Evolutionary conservation across 306 rosid species (phyloP).

Genomic region (Trichosanthes truncata): DNA sequence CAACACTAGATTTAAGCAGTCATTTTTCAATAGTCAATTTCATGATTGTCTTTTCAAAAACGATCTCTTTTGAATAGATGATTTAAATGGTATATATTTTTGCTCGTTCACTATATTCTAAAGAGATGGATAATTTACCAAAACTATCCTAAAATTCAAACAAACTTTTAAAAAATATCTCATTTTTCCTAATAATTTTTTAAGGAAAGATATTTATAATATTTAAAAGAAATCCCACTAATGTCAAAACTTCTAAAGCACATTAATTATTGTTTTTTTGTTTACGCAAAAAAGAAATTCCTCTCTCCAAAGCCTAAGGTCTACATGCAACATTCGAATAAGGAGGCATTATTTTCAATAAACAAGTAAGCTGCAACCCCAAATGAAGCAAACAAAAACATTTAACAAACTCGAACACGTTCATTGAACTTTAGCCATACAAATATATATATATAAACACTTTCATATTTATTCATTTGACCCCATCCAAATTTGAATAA

Average conservation of each 20-base stretch:
- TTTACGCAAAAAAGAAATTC: background rate
- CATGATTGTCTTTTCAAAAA: too few relatives aligned
- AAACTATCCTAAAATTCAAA: too few relatives aligned
- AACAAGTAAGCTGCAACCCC: slow-evolving; percentile 1
- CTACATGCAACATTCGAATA: background rate
- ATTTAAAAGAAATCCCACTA: background rate
- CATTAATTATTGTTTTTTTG: background rate
- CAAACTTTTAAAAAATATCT: too few relatives aligned
- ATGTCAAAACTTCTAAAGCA: background rate
- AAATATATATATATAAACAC: background rate
- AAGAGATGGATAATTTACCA: too few relatives aligned
- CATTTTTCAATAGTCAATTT: too few relatives aligned
- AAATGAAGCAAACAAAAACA: slow-evolving; percentile 17
- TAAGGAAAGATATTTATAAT: background rate
- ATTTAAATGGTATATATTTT: too few relatives aligned
- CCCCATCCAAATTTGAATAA: background rate
- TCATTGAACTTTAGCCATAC: slow-evolving; percentile 25
- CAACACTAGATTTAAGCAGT: too few relatives aligned
- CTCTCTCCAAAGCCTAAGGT: background rate
- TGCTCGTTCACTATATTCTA: too few relatives aligned
- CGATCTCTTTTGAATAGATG: too few relatives aligned
- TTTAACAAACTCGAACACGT: slow-evolving; percentile 17
- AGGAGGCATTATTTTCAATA: background rate
- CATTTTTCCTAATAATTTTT: too few relatives aligned
- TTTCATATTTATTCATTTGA: background rate